Conservation (phyloP, 108 stramenopile species). For the Cyclotella sp. region DNA sequence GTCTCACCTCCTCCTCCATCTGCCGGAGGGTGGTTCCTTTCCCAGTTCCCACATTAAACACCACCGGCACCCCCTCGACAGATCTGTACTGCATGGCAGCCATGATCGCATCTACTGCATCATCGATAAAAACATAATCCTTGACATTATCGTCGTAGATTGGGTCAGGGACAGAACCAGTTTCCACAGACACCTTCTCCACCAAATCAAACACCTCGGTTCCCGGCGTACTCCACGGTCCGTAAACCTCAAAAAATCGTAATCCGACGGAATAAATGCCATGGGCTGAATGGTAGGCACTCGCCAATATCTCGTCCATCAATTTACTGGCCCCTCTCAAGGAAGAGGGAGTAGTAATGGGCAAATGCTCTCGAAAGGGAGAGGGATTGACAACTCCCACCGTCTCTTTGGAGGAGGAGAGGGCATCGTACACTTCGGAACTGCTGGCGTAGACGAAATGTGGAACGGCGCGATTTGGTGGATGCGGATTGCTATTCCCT, state of each 20-base stretch:
- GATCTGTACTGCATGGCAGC: constrained; percentile 79
- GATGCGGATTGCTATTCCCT: neutral
- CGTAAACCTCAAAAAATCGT: constrained; percentile 89
- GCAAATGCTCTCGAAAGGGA: constrained; percentile 63
- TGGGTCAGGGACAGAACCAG: constrained; percentile 2
- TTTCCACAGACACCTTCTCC: constrained; percentile 58
- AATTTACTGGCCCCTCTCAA: constrained; percentile 79
- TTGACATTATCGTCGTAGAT: constrained; percentile 29
- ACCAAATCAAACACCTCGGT: constrained; percentile 81
- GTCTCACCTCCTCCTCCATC: constrained; percentile 52
- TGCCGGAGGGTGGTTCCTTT: constrained; percentile 55
- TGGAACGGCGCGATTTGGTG: constrained; percentile 30
- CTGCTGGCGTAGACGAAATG: constrained; percentile 62
- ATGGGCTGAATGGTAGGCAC: constrained; percentile 75
- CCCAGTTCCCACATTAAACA: constrained; percentile 84
- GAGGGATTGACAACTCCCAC: constrained; percentile 36
- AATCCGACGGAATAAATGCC: constrained; percentile 78
- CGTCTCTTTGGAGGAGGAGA: constrained; percentile 40
- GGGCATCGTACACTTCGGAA: constrained; percentile 56
- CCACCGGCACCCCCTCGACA: constrained; percentile 49
- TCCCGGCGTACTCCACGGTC: constrained; percentile 83
- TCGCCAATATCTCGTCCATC: constrained; percentile 79
- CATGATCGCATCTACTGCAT: constrained; percentile 87
- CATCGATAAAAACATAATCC: constrained; percentile 89
- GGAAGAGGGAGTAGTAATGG: constrained; percentile 71